Base-by-base conservation (phyloP, 805 yeast species). In the Wickerhamiella domercqiae region DNA sequence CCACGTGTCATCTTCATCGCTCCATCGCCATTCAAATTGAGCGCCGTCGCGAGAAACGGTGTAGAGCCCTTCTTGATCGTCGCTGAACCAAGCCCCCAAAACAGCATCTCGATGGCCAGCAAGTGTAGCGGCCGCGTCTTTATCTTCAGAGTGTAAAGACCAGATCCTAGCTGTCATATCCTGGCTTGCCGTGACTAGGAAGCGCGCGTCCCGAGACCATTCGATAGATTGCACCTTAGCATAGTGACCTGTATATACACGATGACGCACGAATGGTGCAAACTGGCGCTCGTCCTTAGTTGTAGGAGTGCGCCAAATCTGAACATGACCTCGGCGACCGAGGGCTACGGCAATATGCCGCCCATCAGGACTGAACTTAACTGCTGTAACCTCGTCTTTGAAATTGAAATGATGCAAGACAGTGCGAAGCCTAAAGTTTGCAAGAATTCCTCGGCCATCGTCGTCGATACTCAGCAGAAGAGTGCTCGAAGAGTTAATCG, bases 21-120 rank as follows among this genome's bases (percentile, higher is more conserved):
- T 61, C 54, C 79, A 90, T 53, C 82, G 84, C 97, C 98, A 90
- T 50, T 71, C 71, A 54, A 86, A 81, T 39, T 87, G 62, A 0
- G 98, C 95, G 39, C 97, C 98, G 53, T 90, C 98, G 56, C 79
- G 81, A 54, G 94, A 80, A 14, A 90, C 68, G 0, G 97, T 86
- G 53, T 83, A 87, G 34, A 90, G 82, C 41, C 73, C 70, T 53
- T 90, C 96, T 60, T 90, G 98, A 39, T 75, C 71, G n/a, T 68
- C 68, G 48, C 79, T 75, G 60, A 90, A 90, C 50, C 82, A 87
- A 1, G 97, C 94, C 33, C 73, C 74, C 32, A 86, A 59, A 2
- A 90, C 94, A 41, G 78, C 72, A 55, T 87, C 97, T 46, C 87
- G 68, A 56, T 90, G 98, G 2, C 98, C 98, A 0, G 93, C 78